Evolutionary conservation across 768 basidiomycete genomes (phyloP), one percentile per base, ranked within the genome.

Genomic region (Naganishia friedmannii): DNA sequence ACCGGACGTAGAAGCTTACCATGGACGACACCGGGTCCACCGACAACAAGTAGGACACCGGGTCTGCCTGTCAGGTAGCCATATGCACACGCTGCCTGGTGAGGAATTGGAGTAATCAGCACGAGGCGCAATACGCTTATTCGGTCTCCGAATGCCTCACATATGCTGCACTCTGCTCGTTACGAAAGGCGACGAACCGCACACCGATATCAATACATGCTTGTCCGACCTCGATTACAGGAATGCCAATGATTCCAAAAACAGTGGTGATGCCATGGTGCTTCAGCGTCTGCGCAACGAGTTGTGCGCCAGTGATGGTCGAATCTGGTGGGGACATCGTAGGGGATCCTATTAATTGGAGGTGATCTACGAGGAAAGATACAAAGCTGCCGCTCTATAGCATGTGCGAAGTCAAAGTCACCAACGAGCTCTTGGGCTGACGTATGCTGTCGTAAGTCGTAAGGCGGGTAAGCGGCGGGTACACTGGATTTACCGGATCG

Each of bases 161-260:
- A 70, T 74, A 74, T 37, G 72, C 70, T 19, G 72, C 74, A n/a
- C 69, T 65, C 57, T 74, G 74, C 42, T 74, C 74, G 46, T 74
- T 74, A 23, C 74, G 51, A 56, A 72, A 74, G 3, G 60, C 70
- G 23, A 74, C 69, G 56, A 74, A 74, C 10, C 72, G 71, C 37
- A 74, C 65, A 1, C 74, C 74, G 46, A 58, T 55, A 56, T 72
- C 72, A 70, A 74, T 74, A 55, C 74, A 74, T 23, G 72, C 72
- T 63, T 74, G 72, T 19, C 69, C 74, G 23, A 74, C 72, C 58
- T 74, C 53, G 15, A 68, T 66, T n/a, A 74, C 74, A 6, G 74
- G 74, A 53, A 74, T 74, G 19, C 74, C 74, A 29, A 74, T 67
- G 63, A 74, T 65, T 19, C 74, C 74, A 45, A 74, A 74, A 51